phyloP scores from a whole-genome alignment of 345 rosid species.

The Citrus trifoliata region DNA sequence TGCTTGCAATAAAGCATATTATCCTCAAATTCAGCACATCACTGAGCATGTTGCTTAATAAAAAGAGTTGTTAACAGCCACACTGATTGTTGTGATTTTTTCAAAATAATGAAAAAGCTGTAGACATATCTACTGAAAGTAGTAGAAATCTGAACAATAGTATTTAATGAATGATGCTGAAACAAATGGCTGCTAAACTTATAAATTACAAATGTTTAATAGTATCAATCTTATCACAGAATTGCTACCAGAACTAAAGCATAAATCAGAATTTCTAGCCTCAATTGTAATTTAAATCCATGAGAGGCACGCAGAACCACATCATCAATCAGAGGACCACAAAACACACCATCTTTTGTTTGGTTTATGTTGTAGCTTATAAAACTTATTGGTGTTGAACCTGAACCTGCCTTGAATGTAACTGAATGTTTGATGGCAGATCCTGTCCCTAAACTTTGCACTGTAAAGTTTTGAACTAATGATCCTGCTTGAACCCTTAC shows the following conservation, averaged over 20 bases:
- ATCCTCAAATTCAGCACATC: too few species aligned
- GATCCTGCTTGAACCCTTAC: conserved; percentile 48
- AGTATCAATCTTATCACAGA: conserved; percentile 18
- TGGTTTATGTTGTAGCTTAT: conserved; percentile 36
- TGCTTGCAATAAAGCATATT: neutral
- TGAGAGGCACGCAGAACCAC: conserved; percentile 39
- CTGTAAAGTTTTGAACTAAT: conserved; percentile 34
- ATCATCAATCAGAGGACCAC: conserved; percentile 63
- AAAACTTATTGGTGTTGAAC: conserved; percentile 41
- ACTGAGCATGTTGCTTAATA: neutral
- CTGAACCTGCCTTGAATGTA: conserved; percentile 40
- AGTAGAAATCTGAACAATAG: neutral
- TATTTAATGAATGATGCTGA: neutral
- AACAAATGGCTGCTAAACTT: neutral
- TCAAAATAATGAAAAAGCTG: too few species aligned
- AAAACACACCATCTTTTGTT: conserved; percentile 45
- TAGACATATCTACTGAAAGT: too few species aligned
- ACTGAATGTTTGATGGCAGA: conserved; percentile 35
- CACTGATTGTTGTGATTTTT: neutral
- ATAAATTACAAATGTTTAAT: neutral
- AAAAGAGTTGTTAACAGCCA: neutral
- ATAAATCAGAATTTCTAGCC: conserved; percentile 26
- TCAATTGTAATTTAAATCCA: conserved; percentile 26
- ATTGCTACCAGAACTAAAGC: conserved; percentile 25
- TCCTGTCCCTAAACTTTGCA: conserved; percentile 49